Evolutionary conservation across 1,284 basidiomycete species (phyloP).

Genomic region (Crepidotus sp.): DNA sequence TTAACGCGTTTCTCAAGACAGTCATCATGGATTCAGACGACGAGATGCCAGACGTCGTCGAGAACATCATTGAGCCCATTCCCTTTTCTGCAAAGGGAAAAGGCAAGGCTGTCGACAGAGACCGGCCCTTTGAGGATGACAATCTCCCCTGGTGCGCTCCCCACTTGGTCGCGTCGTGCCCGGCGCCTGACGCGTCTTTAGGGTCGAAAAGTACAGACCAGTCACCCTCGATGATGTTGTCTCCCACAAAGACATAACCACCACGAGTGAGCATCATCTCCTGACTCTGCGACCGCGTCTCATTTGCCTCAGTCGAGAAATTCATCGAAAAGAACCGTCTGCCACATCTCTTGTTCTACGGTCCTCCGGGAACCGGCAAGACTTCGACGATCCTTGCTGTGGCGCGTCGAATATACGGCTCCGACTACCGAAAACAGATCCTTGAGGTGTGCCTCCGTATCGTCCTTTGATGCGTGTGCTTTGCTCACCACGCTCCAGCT

Average conservation of each 20-base stretch:
- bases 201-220: conserved; percentile 96
- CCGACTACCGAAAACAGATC: conserved; percentile 80
- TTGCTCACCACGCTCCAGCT: conserved; percentile 39
- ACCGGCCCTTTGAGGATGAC: conserved; percentile 42
- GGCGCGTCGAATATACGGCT: conserved; percentile 87
- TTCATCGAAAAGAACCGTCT: conserved; percentile 94
- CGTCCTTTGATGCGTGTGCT: background rate
- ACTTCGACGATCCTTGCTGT: conserved; percentile 98
- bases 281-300: background rate
- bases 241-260: conserved; percentile 89
- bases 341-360: conserved; percentile 95
- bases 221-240: conserved; percentile 86
- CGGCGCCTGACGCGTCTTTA: conserved; percentile 26
- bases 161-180: conserved; percentile 2
- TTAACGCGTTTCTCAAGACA: background rate
- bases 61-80: no score
- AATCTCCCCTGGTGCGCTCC: conserved; percentile 61
- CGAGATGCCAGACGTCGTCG: conserved; percentile 42
- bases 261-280: conserved; percentile 59
- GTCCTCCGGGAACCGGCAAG: conserved; percentile 96
- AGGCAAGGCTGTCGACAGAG: conserved; percentile 45
- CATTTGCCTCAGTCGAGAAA: conserved; percentile 65
- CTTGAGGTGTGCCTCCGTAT: conserved; percentile 66
- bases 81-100: conserved; percentile 51
- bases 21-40: conserved; percentile 47